Evolutionary conservation across 805 yeast species (phyloP).

Genomic region (Kodamaea fukazawae): DNA sequence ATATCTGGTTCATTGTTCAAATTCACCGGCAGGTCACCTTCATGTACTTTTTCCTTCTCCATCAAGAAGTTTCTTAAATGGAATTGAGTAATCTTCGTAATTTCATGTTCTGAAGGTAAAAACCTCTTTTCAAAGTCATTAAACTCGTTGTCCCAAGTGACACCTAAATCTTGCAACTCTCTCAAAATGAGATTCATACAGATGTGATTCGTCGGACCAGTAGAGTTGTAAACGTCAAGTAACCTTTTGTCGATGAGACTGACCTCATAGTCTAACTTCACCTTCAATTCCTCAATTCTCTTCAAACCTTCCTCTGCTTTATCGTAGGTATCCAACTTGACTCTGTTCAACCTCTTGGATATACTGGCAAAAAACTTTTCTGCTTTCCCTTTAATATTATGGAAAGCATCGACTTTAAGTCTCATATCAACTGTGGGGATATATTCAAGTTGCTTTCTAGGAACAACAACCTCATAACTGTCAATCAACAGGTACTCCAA

Average conservation of each 20-base stretch:
- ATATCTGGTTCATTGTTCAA: background rate
- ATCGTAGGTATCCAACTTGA: slow-evolving; percentile 73
- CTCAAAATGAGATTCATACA: slow-evolving; percentile 68
- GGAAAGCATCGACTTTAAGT: slow-evolving; percentile 62
- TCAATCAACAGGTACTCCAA: slow-evolving; percentile 77
- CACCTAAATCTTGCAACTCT: slow-evolving; percentile 75
- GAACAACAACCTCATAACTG: slow-evolving; percentile 74
- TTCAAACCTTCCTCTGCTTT: slow-evolving; percentile 65
- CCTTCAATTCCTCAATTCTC: slow-evolving; percentile 57
- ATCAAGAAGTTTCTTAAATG: slow-evolving; percentile 75
- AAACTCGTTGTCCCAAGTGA: slow-evolving; percentile 84
- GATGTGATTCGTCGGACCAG: slow-evolving; percentile 64
- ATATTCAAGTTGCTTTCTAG: slow-evolving; percentile 69
- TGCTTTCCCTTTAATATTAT: slow-evolving; percentile 52
- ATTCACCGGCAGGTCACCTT: background rate
- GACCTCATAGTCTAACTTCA: slow-evolving; percentile 51
- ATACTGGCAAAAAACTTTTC: slow-evolving; percentile 70
- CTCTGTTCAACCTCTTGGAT: slow-evolving; percentile 62
- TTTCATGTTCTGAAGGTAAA: slow-evolving; percentile 90
- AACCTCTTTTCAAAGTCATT: slow-evolving; percentile 72
- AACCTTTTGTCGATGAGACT: slow-evolving; percentile 43
- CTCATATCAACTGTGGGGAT: slow-evolving; percentile 66
- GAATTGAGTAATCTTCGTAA: slow-evolving; percentile 82
- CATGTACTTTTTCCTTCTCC: slow-evolving; percentile 34
- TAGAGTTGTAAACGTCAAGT: slow-evolving; percentile 49